Conservation (phyloP, 352 stramenopile genomes). For the Blastocystis hominis region DNA sequence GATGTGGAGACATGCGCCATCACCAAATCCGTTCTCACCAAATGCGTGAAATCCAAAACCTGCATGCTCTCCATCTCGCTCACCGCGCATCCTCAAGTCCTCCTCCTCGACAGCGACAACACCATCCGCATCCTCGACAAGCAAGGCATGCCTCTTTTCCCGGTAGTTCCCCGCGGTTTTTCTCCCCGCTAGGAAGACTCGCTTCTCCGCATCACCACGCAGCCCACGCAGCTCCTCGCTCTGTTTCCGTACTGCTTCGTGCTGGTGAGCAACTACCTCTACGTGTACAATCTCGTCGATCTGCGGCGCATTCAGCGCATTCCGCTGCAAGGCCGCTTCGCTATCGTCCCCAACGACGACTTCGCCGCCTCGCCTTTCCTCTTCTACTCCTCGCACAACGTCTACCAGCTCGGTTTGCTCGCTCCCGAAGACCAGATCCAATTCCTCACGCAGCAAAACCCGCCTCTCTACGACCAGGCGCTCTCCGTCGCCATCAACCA, state of each 20-base stretch:
- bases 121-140: neutral
- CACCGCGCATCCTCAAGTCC: neutral
- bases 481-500: neutral
- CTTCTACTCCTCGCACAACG: slow-evolving; percentile 5
- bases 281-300: slow-evolving; percentile 28
- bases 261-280: slow-evolving; percentile 31
- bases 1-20: neutral
- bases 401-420: neutral
- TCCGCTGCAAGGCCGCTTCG: slow-evolving; percentile 27
- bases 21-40: slow-evolving; percentile 26
- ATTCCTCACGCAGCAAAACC: neutral
- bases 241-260: slow-evolving; percentile 19
- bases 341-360: neutral
- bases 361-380: neutral
- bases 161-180: neutral
- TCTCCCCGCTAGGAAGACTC: neutral
- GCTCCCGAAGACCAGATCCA: slow-evolving; percentile 20
- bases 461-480: neutral
- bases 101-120: slow-evolving; percentile 33
- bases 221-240: slow-evolving; percentile 19
- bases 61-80: neutral
- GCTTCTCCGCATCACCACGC: slow-evolving; percentile 2
- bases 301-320: slow-evolving; percentile 17
- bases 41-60: neutral
- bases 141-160: neutral